Evolutionary conservation across 2,329 filamentous ascomycete genomes (phyloP).

Genomic region (Magnaporthiopsis incrustans): DNA sequence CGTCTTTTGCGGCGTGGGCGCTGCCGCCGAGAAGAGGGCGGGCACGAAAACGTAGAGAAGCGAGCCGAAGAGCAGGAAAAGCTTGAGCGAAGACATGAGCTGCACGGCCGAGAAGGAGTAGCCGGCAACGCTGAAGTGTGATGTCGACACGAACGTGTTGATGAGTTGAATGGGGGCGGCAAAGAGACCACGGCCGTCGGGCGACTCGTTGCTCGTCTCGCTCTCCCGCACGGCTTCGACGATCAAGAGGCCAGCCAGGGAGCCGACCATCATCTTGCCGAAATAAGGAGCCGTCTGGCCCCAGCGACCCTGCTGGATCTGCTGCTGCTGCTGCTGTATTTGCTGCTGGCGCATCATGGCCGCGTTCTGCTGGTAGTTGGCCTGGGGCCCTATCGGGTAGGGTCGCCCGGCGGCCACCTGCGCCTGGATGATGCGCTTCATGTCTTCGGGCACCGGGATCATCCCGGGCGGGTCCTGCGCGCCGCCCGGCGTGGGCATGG

Average conservation of each 20-base stretch:
- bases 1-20: constrained; percentile 39
- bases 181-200: constrained; percentile 59
- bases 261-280: constrained; percentile 84
- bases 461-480: constrained; percentile 42
- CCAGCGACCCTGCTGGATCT: constrained; percentile 45
- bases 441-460: constrained; percentile 59
- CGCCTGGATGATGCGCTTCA: constrained; percentile 53
- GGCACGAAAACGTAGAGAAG: constrained; percentile 49
- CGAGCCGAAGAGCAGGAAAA: constrained; percentile 40
- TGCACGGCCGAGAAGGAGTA: constrained; percentile 38
- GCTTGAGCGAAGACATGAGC: constrained; percentile 42
- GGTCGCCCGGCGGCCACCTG: constrained; percentile 47
- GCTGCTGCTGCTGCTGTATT: constrained; percentile 43
- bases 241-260: constrained; percentile 85
- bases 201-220: constrained; percentile 55
- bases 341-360: constrained; percentile 46
- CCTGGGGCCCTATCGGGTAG: constrained; percentile 34
- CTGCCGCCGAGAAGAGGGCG: constrained; percentile 44
- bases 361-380: constrained; percentile 30
- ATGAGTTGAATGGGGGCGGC: constrained; percentile 55
- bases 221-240: constrained; percentile 68
- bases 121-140: constrained; percentile 46
- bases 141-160: constrained; percentile 34
- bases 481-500: constrained; percentile 32
- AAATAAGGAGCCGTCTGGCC: constrained; percentile 47